These are phyloP conservation scores for Xylaria palmicola DNA, from an alignment of 495 filamentous ascomycete species.

Conservation along the genomic window DNA sequence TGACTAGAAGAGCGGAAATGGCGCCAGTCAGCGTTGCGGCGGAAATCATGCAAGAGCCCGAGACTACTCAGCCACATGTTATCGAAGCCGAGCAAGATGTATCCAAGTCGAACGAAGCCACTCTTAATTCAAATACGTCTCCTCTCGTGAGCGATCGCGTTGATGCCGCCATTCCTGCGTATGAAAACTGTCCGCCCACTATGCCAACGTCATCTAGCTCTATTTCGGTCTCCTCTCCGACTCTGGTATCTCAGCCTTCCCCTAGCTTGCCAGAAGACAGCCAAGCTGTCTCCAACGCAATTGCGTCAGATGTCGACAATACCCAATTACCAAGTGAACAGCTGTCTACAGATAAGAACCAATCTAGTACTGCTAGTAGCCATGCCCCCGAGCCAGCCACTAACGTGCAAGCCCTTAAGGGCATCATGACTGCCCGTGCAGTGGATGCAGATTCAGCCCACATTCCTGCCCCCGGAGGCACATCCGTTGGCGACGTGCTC, in stretches of 20 bases:
- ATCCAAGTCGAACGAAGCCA: slow-evolving; percentile 40
- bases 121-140: slow-evolving; percentile 37
- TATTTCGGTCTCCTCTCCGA: slow-evolving; percentile 1
- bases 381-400: slow-evolving; percentile 32
- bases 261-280: slow-evolving; percentile 17
- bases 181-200: slow-evolving; percentile 20
- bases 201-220: slow-evolving; percentile 12
- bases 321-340: slow-evolving; percentile 23
- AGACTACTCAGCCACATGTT: slow-evolving; percentile 25
- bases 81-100: slow-evolving; percentile 41
- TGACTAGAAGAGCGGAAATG: slow-evolving; percentile 20
- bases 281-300: slow-evolving; percentile 8
- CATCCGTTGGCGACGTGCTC: slow-evolving; percentile 40
- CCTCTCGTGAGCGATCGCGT: slow-evolving; percentile 28
- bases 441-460: slow-evolving; percentile 22
- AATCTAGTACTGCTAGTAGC: slow-evolving; percentile 24
- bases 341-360: slow-evolving; percentile 25
- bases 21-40: slow-evolving; percentile 12
- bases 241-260: slow-evolving; percentile 17
- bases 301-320: slow-evolving; percentile 9
- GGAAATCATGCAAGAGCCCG: slow-evolving; percentile 21
- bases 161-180: slow-evolving; percentile 25
- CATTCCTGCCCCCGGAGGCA: slow-evolving; percentile 4
- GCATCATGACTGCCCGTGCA: slow-evolving; percentile 50
- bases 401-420: slow-evolving; percentile 52